Base-by-base conservation (phyloP, 345 rosid species). In the Boechera retrofracta region DNA sequence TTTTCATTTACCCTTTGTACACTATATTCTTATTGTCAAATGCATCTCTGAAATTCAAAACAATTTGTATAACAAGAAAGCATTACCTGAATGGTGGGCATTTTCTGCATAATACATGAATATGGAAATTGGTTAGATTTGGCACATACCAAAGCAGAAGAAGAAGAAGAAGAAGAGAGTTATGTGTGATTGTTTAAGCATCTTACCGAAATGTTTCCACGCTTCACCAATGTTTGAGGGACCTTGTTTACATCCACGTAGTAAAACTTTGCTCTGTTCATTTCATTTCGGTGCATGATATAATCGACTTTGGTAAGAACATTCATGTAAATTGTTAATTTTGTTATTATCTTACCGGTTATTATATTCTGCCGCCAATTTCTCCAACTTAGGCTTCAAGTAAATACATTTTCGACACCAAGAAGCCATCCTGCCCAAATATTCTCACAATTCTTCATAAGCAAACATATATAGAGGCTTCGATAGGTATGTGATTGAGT, bases 341-440 rank as follows among this genome's bases (percentile, higher is more conserved):
- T 21, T 21, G 24, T 45, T n/a, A 7, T 2, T 31, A n/a, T 18
- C 41, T 69, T 85, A 89, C 92, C 76, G 65, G 81, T 85, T 80
- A 60, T 85, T 60, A 65, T 32, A 87, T 56, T 87, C 90, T 1
- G 88, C 87, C 0, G 97, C 93, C 75, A 94, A 63, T 81, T 91
- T 94, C 87, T 92, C 97, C 81, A 94, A 75, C 80, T 90, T 94
- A 1, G 98, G 98, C 84, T 89, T 92, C 87, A 94, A 78, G 81
- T 87, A 94, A 41, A 94, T 94, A 82, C 98, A 94, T 85, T 94
- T 94, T 58, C 98, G 83, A 82, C 97, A 94, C 98, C 98, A 94
- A 45, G 87, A 45, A 78, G 97, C 98, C 97, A 94, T 94, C 97
- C 96, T 94, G 77, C 13, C 64, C 67, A 67, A 45, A 51, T 48